Evolutionary conservation across 257 asterid species (phyloP).

Genomic region (Solanum clarkiae): DNA sequence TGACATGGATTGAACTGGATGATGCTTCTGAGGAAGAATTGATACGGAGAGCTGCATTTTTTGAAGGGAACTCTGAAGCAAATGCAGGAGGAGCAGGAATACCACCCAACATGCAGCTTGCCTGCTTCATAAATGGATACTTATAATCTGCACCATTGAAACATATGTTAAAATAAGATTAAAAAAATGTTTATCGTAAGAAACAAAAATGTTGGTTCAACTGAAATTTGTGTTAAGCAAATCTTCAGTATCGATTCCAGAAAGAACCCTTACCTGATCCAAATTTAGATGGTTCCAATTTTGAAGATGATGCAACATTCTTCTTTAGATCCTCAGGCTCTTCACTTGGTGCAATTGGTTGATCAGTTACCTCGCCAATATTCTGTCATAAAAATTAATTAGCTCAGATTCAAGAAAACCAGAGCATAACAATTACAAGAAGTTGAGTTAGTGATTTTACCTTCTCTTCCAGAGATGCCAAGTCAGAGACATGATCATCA

Average conservation of each 20-base stretch:
- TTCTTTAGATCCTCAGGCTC: neutral
- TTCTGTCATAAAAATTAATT: constrained; percentile 25
- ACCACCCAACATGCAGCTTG: constrained; percentile 73
- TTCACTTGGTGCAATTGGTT: constrained; percentile 12
- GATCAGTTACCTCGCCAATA: constrained; percentile 14
- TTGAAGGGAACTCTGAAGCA: constrained; percentile 73
- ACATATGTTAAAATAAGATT: neutral
- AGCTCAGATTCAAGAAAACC: neutral
- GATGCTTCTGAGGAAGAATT: constrained; percentile 48
- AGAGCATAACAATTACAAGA: neutral
- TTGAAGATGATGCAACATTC: constrained; percentile 31
- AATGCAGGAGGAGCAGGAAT: constrained; percentile 80
- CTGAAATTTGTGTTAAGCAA: neutral
- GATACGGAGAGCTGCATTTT: constrained; percentile 36
- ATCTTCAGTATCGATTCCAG: neutral
- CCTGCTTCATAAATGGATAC: constrained; percentile 54
- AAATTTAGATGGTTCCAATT: constrained; percentile 24
- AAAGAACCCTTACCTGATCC: constrained; percentile 30
- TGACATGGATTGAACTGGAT: constrained; percentile 52
- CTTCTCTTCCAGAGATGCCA: constrained; percentile 17
- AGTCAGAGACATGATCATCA: constrained; percentile 23
- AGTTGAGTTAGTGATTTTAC: constrained; percentile 11
- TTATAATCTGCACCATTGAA: constrained; percentile 31
- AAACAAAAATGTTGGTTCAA: neutral
- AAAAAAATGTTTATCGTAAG: neutral